These are phyloP conservation scores for Trichoderma sp. DNA, from an alignment of 2,329 filamentous ascomycete genomes.

Conservation along the genomic window DNA sequence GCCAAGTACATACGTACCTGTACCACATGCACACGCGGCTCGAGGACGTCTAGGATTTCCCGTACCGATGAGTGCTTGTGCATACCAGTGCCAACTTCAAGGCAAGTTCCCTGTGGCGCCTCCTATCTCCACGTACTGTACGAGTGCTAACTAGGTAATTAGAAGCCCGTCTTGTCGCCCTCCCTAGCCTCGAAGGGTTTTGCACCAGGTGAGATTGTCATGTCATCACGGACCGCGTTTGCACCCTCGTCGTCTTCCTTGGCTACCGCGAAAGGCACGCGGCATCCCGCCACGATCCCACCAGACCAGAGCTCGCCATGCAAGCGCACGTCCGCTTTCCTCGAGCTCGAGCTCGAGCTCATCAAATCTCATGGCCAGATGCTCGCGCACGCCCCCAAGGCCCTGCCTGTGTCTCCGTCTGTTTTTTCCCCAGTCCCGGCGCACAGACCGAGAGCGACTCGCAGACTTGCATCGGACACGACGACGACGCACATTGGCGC, in stretches of 20 bases:
- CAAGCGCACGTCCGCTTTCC: neutral
- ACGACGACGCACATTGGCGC: conserved; percentile 8
- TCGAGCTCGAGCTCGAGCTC: conserved; percentile 3
- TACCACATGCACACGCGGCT: neutral
- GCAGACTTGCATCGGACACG: conserved; percentile 13
- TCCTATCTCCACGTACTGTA: neutral
- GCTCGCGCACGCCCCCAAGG: neutral
- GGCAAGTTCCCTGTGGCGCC: neutral
- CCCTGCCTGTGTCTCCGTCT: neutral
- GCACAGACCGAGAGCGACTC: conserved; percentile 16
- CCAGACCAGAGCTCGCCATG: neutral
- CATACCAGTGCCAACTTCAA: neutral
- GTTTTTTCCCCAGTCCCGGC: conserved; percentile 16
- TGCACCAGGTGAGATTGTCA: conserved; percentile 9
- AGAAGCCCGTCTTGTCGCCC: neutral
- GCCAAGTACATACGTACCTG: too few relatives aligned
- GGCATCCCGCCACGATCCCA: conserved; percentile 14
- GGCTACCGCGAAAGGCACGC: conserved; percentile 14
- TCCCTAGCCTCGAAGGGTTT: conserved; percentile 7
- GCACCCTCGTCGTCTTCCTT: neutral
- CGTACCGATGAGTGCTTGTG: neutral
- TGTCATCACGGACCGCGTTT: conserved; percentile 10
- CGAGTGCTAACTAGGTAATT: neutral
- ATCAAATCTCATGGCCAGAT: neutral
- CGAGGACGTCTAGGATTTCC: neutral